phyloP scores from a whole-genome alignment of 108 stramenopile species.

The Cyclostephanos tholiformis region DNA sequence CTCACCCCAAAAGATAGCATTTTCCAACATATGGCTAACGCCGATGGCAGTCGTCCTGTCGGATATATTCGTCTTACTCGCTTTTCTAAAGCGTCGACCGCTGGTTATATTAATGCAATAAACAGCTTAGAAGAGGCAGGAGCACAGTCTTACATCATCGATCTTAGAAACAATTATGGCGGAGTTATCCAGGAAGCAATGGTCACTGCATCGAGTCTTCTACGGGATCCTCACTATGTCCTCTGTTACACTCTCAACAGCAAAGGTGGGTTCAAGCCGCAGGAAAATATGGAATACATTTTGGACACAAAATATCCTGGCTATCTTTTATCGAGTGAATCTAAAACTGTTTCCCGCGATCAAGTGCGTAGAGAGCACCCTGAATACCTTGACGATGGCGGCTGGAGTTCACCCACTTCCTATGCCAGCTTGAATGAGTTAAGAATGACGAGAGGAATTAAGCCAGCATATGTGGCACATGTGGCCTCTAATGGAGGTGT shows the following conservation, averaged over 20 bases:
- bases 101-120: slow-evolving; percentile 68
- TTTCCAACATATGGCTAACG: slow-evolving; percentile 42
- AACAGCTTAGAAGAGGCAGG: slow-evolving; percentile 66
- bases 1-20: slow-evolving; percentile 59
- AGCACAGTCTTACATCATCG: slow-evolving; percentile 79
- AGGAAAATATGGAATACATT: slow-evolving; percentile 80
- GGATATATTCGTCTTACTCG: slow-evolving; percentile 86
- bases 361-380: slow-evolving; percentile 74
- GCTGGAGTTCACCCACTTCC: slow-evolving; percentile 68
- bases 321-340: slow-evolving; percentile 68
- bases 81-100: slow-evolving; percentile 72
- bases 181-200: slow-evolving; percentile 87
- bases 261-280: slow-evolving; percentile 80
- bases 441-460: slow-evolving; percentile 66
- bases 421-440: slow-evolving; percentile 77
- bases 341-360: slow-evolving; percentile 48
- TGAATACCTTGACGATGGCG: slow-evolving; percentile 58
- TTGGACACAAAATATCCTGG: slow-evolving; percentile 80
- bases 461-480: slow-evolving; percentile 39
- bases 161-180: slow-evolving; percentile 84
- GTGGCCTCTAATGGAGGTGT: background rate
- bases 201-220: slow-evolving; percentile 78
- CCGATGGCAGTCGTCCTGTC: slow-evolving; percentile 39
- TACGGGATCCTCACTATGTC: slow-evolving; percentile 77
- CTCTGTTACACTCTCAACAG: slow-evolving; percentile 79